Conservation (phyloP, 2,329 filamentous ascomycete genomes). For the Xylariaceae sp. region DNA sequence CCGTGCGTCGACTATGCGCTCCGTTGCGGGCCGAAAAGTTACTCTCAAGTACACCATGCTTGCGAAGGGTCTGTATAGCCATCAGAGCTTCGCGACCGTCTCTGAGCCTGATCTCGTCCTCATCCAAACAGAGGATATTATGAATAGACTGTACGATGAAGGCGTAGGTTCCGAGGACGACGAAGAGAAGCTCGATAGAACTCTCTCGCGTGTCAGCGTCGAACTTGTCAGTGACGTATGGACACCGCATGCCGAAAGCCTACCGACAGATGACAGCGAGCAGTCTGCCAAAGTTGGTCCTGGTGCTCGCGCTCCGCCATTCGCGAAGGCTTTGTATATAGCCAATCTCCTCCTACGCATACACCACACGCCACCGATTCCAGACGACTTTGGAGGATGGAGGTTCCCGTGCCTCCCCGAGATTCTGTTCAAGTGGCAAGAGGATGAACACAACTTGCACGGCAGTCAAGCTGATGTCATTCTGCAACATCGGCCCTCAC, state of each 20-base stretch:
- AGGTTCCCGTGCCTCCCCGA: constrained; percentile 58
- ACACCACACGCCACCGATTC: constrained; percentile 58
- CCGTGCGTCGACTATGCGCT: constrained; percentile 46
- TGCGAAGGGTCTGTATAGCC: constrained; percentile 62
- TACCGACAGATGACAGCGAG: constrained; percentile 47
- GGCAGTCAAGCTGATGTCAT: constrained; percentile 61
- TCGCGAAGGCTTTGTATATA: constrained; percentile 74
- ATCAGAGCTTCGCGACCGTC: constrained; percentile 54
- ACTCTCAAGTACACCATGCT: constrained; percentile 64
- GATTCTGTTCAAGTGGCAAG: constrained; percentile 77
- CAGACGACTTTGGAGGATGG: constrained; percentile 36
- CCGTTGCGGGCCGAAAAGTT: constrained; percentile 38
- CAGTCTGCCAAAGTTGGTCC: constrained; percentile 60
- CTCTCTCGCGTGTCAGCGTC: constrained; percentile 49
- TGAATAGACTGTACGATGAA: constrained; percentile 60
- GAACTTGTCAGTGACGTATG: constrained; percentile 49
- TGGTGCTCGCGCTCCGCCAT: constrained; percentile 54
- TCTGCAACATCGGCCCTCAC: constrained; percentile 59
- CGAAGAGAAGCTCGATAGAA: constrained; percentile 50
- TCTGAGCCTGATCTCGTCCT: constrained; percentile 68
- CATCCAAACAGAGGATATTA: constrained; percentile 66
- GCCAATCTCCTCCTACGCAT: constrained; percentile 72
- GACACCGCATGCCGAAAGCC: constrained; percentile 47
- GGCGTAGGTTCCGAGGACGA: constrained; percentile 53
- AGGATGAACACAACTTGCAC: constrained; percentile 67